These are phyloP conservation scores for Petunia hybrid DNA, from an alignment of 305 asterid species.

Conservation along the genomic window DNA sequence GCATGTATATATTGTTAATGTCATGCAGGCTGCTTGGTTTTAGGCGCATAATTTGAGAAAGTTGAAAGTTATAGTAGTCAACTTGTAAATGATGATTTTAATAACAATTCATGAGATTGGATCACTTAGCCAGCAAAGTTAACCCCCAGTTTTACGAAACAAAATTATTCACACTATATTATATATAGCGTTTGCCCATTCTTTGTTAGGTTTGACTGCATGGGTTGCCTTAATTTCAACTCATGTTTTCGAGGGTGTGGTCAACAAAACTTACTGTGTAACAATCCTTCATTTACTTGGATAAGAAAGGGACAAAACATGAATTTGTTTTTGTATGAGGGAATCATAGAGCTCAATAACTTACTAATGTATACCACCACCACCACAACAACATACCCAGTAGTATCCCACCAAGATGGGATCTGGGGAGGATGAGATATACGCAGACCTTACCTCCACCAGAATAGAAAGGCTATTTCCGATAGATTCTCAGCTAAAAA, in stretches of 20 bases:
- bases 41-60: slow-evolving; percentile 10
- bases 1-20: not conserved
- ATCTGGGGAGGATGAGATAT: no score
- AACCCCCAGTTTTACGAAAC: slow-evolving; percentile 25
- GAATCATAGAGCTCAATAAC: no score
- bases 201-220: slow-evolving; percentile 28
- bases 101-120: not conserved
- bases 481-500: no score
- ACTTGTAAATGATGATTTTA: slow-evolving; percentile 12
- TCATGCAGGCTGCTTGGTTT: slow-evolving; percentile 19
- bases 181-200: not conserved
- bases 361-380: no score
- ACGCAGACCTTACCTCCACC: no score
- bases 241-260: not conserved
- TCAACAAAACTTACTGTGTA: no score
- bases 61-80: not conserved
- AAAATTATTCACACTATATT: slow-evolving; percentile 11
- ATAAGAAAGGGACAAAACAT: no score
- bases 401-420: no score
- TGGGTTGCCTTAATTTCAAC: not conserved
- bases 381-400: no score
- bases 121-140: slow-evolving; percentile 25
- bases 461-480: no score
- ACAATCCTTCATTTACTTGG: no score
- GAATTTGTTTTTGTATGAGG: no score